A percentile compares a stretch with the other conserved stretches of the same genome.
These are phyloP conservation scores for Phialocephala sp. DNA, from an alignment of 2,329 filamentous ascomycete genomes.

Conservation along the genomic window DNA sequence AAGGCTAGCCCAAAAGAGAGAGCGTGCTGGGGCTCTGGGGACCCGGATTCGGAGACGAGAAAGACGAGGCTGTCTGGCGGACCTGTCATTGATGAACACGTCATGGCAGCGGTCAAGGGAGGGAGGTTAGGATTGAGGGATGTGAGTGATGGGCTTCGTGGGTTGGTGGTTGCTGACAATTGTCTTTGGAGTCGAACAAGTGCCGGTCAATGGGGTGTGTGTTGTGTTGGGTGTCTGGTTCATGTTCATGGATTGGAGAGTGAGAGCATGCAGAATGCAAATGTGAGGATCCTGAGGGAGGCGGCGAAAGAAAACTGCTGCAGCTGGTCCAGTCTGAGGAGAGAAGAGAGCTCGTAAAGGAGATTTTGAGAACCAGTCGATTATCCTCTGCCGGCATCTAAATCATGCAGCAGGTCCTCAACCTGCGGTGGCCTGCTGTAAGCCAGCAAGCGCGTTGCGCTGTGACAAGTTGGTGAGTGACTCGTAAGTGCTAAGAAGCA, in stretches of 20 bases:
- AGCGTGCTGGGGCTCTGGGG: not conserved
- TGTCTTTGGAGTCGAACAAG: not conserved
- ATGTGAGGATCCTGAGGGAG: not conserved
- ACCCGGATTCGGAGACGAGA: constrained; percentile 2
- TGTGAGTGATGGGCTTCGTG: not conserved
- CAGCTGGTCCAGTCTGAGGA: not conserved
- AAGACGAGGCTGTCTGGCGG: not conserved
- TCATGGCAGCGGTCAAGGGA: not conserved
- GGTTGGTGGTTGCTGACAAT: constrained; percentile 8
- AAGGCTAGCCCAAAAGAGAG: not conserved
- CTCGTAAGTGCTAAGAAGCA: no score
- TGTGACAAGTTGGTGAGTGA: no score
- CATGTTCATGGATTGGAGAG: not conserved
- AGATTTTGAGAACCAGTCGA: not conserved
- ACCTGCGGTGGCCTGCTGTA: not conserved
- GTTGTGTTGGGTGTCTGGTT: not conserved
- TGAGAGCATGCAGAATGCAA: not conserved
- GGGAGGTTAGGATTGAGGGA: not conserved
- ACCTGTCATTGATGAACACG: constrained; percentile 7
- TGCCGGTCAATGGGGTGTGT: not conserved
- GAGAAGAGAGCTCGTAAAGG: not conserved
- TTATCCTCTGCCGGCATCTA: not conserved
- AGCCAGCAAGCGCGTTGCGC: not conserved
- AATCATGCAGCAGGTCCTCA: not conserved
- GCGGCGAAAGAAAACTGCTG: not conserved